These are phyloP conservation scores for Sphaerostilbella broomeana DNA, from an alignment of 2,329 filamentous ascomycete genomes.

Conservation along the genomic window DNA sequence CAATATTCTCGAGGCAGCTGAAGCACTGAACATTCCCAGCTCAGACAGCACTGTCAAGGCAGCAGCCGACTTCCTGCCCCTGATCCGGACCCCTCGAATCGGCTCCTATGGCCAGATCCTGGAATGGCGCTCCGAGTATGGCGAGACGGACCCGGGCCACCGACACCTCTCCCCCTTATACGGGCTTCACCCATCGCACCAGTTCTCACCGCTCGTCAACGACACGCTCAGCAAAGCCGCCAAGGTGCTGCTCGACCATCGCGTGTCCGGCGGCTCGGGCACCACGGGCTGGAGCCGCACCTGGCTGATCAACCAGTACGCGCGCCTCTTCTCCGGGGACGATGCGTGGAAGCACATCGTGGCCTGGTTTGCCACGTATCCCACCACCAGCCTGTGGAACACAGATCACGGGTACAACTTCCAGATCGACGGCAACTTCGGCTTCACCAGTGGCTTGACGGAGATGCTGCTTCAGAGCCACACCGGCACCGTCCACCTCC, in stretches of 20 bases:
- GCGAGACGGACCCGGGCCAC: constrained; percentile 37
- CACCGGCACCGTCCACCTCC: constrained; percentile 19
- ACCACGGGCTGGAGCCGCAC: constrained; percentile 36
- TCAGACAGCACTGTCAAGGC: constrained; percentile 8
- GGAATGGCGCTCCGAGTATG: constrained; percentile 31
- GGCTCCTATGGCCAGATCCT: constrained; percentile 28
- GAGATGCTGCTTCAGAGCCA: constrained; percentile 39
- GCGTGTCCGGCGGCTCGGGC: constrained; percentile 27
- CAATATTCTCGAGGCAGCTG: constrained; percentile 8
- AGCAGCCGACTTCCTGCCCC: constrained; percentile 9
- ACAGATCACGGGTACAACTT: constrained; percentile 30
- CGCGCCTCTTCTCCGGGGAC: constrained; percentile 33
- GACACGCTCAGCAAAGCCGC: constrained; percentile 15
- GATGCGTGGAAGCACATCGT: constrained; percentile 21
- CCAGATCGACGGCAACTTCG: constrained; percentile 46
- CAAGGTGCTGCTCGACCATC: constrained; percentile 24
- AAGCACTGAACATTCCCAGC: constrained; percentile 5
- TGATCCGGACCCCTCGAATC: constrained; percentile 11
- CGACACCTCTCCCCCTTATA: constrained; percentile 42
- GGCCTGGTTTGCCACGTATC: constrained; percentile 22
- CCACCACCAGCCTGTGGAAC: constrained; percentile 31
- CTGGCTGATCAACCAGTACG: constrained; percentile 41
- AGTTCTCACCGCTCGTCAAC: constrained; percentile 16
- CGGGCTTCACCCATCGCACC: constrained; percentile 36
- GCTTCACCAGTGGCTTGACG: constrained; percentile 36